Base-by-base conservation (phyloP, 306 rosid species). In the Cucurbita maxima region DNA sequence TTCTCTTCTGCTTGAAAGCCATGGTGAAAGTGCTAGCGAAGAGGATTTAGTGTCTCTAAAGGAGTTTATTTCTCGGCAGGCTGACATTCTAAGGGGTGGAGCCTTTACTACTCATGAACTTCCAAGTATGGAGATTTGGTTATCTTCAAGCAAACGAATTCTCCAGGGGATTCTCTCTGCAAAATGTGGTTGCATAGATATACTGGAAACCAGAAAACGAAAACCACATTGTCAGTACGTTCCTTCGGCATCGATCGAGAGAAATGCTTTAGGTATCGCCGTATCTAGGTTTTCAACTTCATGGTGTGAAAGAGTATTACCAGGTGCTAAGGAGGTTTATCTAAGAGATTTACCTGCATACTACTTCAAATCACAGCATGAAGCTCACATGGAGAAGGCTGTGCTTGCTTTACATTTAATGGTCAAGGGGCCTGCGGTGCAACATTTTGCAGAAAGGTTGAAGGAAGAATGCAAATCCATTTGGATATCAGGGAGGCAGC, bases 401-500 rank as follows among this genome's bases (percentile, higher is more conserved):
- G 79, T 93, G 83, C 82, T 67, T 76, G 86, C 93, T 73, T 90
- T 93, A 82, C 81, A 53, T 72, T 86, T 89, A 38, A 87, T 86
- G 96, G 97, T 93, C 67, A 90, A 76, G 77, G 98, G 98, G 79
- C 86, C 89, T 57, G 88, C 90, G 30, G 90, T 88, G 71, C 86
- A 84, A 71, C 77, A 4, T 52, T 93, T 87, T 78, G 86, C 92
- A 22, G 88, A 83, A 76, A 84, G 58, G 68, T 86, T 93, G 85
- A 89, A 88, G 84, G 96, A 86, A 77, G 96, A 90, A 79, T 93
- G 98, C 77, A 86, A 84, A 69, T 80, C 77, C 79, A 89, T 93
- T 54, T 93, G 97, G 98, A 86, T 83, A 78, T 84, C 96, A 73
- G 94, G 90, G 75, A 88, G 98, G 88, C 97, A 90, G 55, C 80